Conservation (phyloP, 2,329 filamentous ascomycete genomes). For the Verticillium longisporum region DNA sequence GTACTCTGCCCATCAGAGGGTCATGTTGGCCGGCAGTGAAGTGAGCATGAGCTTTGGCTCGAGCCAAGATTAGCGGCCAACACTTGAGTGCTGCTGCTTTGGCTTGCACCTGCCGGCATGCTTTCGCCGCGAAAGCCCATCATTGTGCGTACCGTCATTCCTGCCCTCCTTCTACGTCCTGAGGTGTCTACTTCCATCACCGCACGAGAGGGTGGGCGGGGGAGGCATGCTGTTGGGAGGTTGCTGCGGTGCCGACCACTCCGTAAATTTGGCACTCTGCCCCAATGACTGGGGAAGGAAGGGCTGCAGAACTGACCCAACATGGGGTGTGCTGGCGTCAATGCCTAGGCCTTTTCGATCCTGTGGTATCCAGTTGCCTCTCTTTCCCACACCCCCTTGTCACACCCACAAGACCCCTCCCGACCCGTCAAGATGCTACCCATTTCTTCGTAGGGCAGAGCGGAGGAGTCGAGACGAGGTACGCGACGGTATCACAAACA, state of each 20-base stretch:
- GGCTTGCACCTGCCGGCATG: neutral
- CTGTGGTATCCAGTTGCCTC: neutral
- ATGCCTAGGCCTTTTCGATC: neutral
- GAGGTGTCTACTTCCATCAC: too few relatives aligned
- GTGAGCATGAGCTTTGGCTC: neutral
- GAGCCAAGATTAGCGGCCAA: neutral
- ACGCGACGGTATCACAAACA: neutral
- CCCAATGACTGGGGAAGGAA: neutral
- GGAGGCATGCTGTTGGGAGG: too few relatives aligned
- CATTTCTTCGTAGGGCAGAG: neutral
- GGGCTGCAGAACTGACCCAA: neutral
- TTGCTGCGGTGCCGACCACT: neutral
- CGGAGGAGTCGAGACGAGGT: neutral
- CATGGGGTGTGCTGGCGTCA: neutral
- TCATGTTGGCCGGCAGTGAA: neutral
- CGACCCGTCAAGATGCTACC: neutral
- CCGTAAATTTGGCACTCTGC: neutral
- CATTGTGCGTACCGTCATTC: neutral
- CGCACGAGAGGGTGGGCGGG: too few relatives aligned
- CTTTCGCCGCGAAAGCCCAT: neutral
- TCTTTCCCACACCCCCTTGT: neutral
- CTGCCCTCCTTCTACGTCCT: too few relatives aligned
- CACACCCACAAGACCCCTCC: too few relatives aligned
- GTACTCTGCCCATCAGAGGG: neutral
- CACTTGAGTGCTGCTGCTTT: neutral